These are phyloP conservation scores for Serendipita vermifera DNA, from an alignment of 768 basidiomycete genomes.

Conservation along the genomic window DNA sequence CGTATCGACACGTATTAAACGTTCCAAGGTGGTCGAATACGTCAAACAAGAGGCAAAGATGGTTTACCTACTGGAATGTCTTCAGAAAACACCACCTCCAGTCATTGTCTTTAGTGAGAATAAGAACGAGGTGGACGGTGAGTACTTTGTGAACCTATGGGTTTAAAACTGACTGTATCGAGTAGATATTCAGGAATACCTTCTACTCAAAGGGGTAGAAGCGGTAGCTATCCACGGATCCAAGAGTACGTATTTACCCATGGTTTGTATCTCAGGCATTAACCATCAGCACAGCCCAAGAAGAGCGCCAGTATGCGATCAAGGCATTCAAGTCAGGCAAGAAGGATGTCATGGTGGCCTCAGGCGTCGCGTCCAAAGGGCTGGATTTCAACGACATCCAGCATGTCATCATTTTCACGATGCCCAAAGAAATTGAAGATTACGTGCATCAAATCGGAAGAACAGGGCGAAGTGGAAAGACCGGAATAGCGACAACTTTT, in stretches of 20 bases:
- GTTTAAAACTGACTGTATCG: conserved; percentile 6
- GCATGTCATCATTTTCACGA: conserved; percentile 96
- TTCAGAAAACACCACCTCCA: conserved; percentile 97
- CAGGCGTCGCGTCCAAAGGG: conserved; percentile 93
- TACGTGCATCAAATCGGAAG: conserved; percentile 99
- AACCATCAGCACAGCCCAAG: conserved; percentile 51
- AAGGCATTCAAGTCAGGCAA: conserved; percentile 94
- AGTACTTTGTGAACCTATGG: conserved; percentile 16
- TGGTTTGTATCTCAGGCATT: not conserved
- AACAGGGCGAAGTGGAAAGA: conserved; percentile 94
- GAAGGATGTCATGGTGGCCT: conserved; percentile 99
- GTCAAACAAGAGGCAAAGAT: conserved; percentile 99
- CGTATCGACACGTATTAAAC: too few species aligned
- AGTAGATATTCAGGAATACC: conserved; percentile 95
- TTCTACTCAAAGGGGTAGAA: conserved; percentile 92
- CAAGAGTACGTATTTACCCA: conserved; percentile 50
- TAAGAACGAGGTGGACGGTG: conserved; percentile 99
- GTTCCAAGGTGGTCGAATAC: conserved; percentile 97
- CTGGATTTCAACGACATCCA: conserved; percentile 98
- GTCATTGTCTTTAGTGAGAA: conserved; percentile 98
- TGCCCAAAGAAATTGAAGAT: conserved; percentile 99
- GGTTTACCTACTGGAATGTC: conserved; percentile 94
- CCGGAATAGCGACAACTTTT: conserved; percentile 97
- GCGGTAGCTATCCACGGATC: conserved; percentile 98
- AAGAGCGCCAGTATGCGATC: conserved; percentile 98